phyloP scores from a whole-genome alignment of 139 green algal genomes.

The Closterium sp. region DNA sequence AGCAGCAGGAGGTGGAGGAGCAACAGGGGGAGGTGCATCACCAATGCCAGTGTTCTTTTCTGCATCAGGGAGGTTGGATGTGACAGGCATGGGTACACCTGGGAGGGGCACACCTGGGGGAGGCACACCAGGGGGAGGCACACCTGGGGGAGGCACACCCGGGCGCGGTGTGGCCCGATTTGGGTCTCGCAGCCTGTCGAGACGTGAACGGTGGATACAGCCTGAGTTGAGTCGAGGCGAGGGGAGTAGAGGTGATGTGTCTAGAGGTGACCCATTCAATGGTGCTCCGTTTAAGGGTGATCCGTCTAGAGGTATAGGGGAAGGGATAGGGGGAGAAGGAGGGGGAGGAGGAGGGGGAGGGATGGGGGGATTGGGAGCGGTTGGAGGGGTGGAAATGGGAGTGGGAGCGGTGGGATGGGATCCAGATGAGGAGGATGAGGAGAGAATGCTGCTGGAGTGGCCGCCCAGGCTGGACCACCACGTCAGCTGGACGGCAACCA shows the following conservation, averaged over 20 bases:
- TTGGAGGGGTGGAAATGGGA: background rate
- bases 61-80: background rate
- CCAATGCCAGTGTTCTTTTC: background rate
- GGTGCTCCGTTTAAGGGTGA: background rate
- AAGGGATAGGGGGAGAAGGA: too few relatives aligned
- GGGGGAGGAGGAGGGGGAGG: too few relatives aligned
- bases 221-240: background rate
- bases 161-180: background rate
- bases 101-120: background rate
- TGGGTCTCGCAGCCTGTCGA: background rate
- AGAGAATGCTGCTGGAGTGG: slow-evolving; percentile 1
- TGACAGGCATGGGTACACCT: background rate
- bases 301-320: background rate
- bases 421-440: background rate
- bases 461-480: slow-evolving; percentile 1
- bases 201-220: background rate
- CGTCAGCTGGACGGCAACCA: background rate
- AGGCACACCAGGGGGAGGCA: too few relatives aligned
- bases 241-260: too few relatives aligned
- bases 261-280: too few relatives aligned
- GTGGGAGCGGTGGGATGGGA: background rate
- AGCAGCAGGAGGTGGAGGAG: background rate
- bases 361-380: too few relatives aligned
- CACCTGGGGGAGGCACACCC: background rate
- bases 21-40: background rate